These are phyloP conservation scores for Taxillus chinensis DNA, from an alignment of 164 flowering plant genomes.

Conservation along the genomic window DNA sequence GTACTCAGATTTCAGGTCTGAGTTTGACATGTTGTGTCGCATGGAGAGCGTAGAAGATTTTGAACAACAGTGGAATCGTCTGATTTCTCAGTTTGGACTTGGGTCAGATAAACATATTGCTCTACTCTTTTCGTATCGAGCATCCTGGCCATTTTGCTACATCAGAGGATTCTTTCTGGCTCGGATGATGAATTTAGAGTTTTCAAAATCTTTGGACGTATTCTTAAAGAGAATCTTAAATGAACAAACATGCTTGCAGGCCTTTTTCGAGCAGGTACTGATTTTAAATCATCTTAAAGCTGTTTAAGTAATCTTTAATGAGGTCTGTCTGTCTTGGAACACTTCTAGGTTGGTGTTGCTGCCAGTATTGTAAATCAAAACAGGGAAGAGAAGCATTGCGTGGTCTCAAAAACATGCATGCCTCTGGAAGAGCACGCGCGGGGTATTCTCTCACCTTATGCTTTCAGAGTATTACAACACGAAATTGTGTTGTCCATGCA, in stretches of 20 bases:
- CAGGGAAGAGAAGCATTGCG: neutral
- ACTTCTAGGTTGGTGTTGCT: neutral
- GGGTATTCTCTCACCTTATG: neutral
- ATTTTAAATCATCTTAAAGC: neutral
- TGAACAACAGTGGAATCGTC: conserved; percentile 1
- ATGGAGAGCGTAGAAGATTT: neutral
- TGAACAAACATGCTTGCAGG: neutral
- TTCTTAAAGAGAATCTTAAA: neutral
- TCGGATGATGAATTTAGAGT: neutral
- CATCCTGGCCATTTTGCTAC: conserved; percentile 4
- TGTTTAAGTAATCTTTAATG: neutral
- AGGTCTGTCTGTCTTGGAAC: neutral
- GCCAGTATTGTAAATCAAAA: neutral
- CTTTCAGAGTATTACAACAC: conserved; percentile 1
- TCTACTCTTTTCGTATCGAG: neutral
- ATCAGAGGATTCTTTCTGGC: conserved; percentile 2
- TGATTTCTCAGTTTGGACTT: conserved; percentile 1
- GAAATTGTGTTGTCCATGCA: conserved; percentile 2
- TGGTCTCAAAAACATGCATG: neutral
- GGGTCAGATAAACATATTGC: conserved; percentile 2
- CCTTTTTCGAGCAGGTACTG: conserved; percentile 1
- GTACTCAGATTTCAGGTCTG: neutral
- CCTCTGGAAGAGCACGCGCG: conserved; percentile 1
- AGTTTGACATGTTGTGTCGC: conserved; percentile 3
- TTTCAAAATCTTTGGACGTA: neutral